Conservation (phyloP, 225 moss, liverwort and hornwort species). For the Straminergon stramineum region DNA sequence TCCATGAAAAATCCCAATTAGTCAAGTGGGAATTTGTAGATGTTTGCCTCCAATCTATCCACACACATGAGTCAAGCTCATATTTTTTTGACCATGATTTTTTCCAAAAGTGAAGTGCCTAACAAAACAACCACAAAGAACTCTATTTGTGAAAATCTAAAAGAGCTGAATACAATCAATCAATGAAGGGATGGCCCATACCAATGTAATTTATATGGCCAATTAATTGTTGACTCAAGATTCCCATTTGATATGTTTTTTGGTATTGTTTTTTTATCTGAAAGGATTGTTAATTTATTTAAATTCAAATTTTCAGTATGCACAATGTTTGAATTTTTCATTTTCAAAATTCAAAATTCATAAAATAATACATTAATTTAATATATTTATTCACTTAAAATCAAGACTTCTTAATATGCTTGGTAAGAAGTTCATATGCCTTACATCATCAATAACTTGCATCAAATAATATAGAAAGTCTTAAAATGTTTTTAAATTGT, state of each 20-base stretch:
- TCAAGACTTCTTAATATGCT: background rate
- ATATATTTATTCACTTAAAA: too few relatives aligned
- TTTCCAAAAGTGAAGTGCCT: background rate
- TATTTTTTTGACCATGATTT: background rate
- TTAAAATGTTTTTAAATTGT: background rate
- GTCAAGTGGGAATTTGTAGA: background rate
- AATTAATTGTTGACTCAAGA: background rate
- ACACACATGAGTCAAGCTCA: conserved; percentile 17
- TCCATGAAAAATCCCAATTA: background rate
- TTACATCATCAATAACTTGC: background rate
- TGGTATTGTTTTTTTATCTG: background rate
- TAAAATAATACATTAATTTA: background rate
- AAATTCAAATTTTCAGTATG: accelerated
- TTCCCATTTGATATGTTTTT: background rate
- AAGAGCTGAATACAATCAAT: conserved; percentile 47
- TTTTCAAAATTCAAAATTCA: background rate
- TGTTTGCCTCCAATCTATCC: conserved; percentile 28
- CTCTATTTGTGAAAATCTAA: conserved; percentile 19
- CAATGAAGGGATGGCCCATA: conserved; percentile 42
- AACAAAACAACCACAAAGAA: conserved; percentile 31
- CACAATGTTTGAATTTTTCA: too few relatives aligned
- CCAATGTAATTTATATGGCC: conserved; percentile 36
- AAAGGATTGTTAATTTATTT: background rate
- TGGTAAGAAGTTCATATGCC: background rate
- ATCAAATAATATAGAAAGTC: background rate